These are phyloP conservation scores for Zychaea mexicana DNA, from an alignment of 371 early-diverging fungal genomes.

Conservation along the genomic window DNA sequence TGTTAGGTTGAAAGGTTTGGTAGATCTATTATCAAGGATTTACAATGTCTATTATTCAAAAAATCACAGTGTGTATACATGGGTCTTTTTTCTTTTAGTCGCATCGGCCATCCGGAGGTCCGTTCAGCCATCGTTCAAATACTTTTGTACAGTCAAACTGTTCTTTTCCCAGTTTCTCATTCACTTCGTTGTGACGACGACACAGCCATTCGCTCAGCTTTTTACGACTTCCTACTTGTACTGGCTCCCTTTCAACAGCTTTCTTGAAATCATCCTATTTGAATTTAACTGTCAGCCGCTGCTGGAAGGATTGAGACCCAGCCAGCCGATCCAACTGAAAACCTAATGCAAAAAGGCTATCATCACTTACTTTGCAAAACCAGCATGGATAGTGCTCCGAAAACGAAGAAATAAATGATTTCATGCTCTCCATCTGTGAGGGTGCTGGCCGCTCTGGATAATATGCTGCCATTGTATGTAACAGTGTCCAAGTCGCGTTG, in stretches of 20 bases:
- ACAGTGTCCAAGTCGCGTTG: constrained; percentile 92
- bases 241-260: constrained; percentile 79
- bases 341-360: too few relatives aligned
- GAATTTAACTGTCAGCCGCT: too few relatives aligned
- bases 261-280: constrained; percentile 73
- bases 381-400: constrained; percentile 95
- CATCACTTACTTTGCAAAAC: constrained; percentile 69
- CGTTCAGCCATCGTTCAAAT: constrained; percentile 93
- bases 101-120: constrained; percentile 78
- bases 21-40: too few relatives aligned
- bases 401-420: constrained; percentile 71
- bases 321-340: too few relatives aligned
- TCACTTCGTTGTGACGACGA: constrained; percentile 96
- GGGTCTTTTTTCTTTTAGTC: constrained; percentile 1
- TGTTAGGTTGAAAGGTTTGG: too few relatives aligned
- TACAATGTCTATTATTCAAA: too few relatives aligned
- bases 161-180: constrained; percentile 88
- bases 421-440: constrained; percentile 78
- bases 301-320: too few relatives aligned
- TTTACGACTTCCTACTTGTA: constrained; percentile 73
- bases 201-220: constrained; percentile 92
- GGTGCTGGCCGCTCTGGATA: constrained; percentile 90
- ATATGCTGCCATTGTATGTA: constrained; percentile 98
- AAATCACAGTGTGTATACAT: too few relatives aligned
- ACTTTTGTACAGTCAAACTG: constrained; percentile 94